These are phyloP conservation scores for Talaromyces proteolyticus DNA, from an alignment of 495 filamentous ascomycete species.

Conservation along the genomic window DNA sequence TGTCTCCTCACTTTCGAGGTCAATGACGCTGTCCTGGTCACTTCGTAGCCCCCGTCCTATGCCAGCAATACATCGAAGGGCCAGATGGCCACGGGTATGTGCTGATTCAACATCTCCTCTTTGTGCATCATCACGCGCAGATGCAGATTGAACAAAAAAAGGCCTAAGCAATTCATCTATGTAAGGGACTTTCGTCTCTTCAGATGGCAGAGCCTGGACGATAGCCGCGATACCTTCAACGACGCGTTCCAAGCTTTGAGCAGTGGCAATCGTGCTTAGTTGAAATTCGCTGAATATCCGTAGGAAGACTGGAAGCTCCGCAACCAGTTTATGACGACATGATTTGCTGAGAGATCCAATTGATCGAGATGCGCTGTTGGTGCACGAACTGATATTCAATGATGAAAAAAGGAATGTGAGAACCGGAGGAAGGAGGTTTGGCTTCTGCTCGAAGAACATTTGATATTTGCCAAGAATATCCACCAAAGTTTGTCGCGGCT, in stretches of 20 bases:
- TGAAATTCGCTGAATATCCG: constrained; percentile 66
- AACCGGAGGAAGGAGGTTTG: constrained; percentile 63
- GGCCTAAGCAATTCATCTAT: constrained; percentile 60
- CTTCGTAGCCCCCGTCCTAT: constrained; percentile 78
- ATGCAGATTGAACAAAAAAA: constrained; percentile 39
- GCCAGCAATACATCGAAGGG: constrained; percentile 65
- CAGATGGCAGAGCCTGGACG: constrained; percentile 66
- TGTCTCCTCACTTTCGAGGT: constrained; percentile 45
- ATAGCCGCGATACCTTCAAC: constrained; percentile 80
- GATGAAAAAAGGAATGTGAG: constrained; percentile 80
- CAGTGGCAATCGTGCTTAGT: constrained; percentile 53
- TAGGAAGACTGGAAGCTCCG: constrained; percentile 71
- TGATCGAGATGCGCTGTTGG: constrained; percentile 68
- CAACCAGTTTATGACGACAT: constrained; percentile 63
- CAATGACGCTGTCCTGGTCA: constrained; percentile 62
- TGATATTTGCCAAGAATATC: constrained; percentile 73
- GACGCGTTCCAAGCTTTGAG: constrained; percentile 70
- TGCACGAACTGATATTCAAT: constrained; percentile 59
- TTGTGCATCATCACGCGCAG: constrained; percentile 28
- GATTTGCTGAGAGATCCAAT: constrained; percentile 76
- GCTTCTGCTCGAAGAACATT: constrained; percentile 72
- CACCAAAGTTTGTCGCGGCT: constrained; percentile 72
- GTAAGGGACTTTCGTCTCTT: constrained; percentile 54
- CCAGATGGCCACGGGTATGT: constrained; percentile 52
- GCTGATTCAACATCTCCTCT: constrained; percentile 34